A percentile compares a stretch with the other conserved stretches of the same genome.
These are phyloP conservation scores for Fusarium sp. DNA, from an alignment of 2,329 filamentous ascomycete species.

Conservation along the genomic window DNA sequence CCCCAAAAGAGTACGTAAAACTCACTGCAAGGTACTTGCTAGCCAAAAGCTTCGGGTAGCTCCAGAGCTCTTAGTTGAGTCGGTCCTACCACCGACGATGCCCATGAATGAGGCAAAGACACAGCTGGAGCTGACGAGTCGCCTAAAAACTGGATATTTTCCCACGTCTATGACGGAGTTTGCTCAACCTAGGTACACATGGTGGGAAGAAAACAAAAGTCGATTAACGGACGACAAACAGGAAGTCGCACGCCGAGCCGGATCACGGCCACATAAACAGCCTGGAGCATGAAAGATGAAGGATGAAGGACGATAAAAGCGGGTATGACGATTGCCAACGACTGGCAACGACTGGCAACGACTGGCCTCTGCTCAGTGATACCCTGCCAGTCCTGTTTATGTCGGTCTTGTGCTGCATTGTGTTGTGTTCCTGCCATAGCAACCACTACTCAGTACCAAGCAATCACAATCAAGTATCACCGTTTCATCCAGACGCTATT, in stretches of 20 bases:
- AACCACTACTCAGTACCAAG: conserved; percentile 20
- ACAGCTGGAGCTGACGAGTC: conserved; percentile 6
- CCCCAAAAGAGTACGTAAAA: conserved; percentile 4
- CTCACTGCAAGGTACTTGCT: conserved; percentile 6
- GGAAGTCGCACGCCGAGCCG: conserved; percentile 35
- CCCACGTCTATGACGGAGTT: conserved; percentile 31
- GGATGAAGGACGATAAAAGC: conserved; percentile 3
- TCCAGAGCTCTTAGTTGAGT: conserved; percentile 2
- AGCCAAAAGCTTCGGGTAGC: conserved; percentile 27
- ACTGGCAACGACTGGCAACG: conserved; percentile 33
- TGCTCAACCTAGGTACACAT: not conserved
- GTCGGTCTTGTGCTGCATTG: conserved; percentile 2
- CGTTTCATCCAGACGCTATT: conserved; percentile 6
- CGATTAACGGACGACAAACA: conserved; percentile 12
- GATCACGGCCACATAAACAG: conserved; percentile 32
- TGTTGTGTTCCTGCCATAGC: conserved; percentile 25
- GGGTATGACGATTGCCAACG: conserved; percentile 37
- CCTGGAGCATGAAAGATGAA: conserved; percentile 6
- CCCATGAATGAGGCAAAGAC: conserved; percentile 15
- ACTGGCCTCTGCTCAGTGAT: conserved; percentile 5
- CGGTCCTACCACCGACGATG: conserved; percentile 23
- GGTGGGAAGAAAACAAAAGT: not conserved
- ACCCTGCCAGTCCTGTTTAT: conserved; percentile 8
- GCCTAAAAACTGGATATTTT: conserved; percentile 15
- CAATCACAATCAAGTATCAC: conserved; percentile 30